phyloP scores from a whole-genome alignment of 2,329 filamentous ascomycete genomes.

The Dactylellina parvicollis region DNA sequence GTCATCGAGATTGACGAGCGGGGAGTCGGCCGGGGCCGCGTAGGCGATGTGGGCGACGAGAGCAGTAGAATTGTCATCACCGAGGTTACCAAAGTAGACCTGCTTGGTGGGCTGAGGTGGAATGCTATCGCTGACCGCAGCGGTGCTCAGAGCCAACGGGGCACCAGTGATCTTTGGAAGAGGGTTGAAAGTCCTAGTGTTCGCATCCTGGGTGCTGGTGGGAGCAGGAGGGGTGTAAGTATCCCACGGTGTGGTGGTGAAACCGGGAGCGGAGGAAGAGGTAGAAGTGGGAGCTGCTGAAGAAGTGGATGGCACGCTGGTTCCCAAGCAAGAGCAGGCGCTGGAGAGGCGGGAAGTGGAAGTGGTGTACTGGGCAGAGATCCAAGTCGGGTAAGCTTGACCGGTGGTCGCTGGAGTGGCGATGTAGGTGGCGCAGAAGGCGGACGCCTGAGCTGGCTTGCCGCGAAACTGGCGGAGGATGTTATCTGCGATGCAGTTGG shows the following conservation, averaged over 20 bases:
- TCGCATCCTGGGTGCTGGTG: background rate
- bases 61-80: conserved; percentile 8
- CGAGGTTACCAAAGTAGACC: conserved; percentile 28
- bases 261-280: background rate
- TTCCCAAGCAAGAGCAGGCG: conserved; percentile 23
- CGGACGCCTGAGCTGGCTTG: background rate
- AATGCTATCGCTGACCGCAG: conserved; percentile 19
- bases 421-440: conserved; percentile 30
- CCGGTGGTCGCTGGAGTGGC: conserved; percentile 9
- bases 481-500: conserved; percentile 19
- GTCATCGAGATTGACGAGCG: conserved; percentile 33
- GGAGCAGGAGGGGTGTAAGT: conserved; percentile 18
- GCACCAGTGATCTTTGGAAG: conserved; percentile 5
- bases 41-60: conserved; percentile 12
- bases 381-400: conserved; percentile 32
- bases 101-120: conserved; percentile 18
- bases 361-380: conserved; percentile 2
- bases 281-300: background rate
- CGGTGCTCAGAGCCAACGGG: conserved; percentile 14
- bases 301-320: background rate
- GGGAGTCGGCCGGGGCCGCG: background rate
- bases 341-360: conserved; percentile 27
- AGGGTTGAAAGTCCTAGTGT: background rate
- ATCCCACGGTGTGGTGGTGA: background rate
- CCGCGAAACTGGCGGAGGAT: conserved; percentile 24